These are phyloP conservation scores for Apiosordaria backusii DNA, from an alignment of 495 filamentous ascomycete genomes.

Conservation along the genomic window DNA sequence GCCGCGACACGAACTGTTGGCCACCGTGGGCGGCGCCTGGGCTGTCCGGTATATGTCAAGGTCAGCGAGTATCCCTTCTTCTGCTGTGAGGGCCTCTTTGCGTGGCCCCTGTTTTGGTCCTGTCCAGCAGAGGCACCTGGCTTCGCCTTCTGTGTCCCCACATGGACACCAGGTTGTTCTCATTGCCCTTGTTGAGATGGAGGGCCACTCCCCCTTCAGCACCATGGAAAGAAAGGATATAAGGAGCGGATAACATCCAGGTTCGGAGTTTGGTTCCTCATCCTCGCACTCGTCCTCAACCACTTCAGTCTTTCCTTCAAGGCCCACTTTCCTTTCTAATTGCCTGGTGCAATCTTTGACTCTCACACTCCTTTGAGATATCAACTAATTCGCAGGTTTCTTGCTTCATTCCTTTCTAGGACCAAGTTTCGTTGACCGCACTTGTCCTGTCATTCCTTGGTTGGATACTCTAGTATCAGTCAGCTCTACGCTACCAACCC, in stretches of 20 bases:
- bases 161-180: background rate
- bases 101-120: slow-evolving; percentile 5
- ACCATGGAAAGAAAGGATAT: slow-evolving; percentile 6
- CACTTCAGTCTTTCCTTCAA: slow-evolving; percentile 19
- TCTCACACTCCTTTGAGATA: slow-evolving; percentile 19
- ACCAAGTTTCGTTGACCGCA: slow-evolving; percentile 16
- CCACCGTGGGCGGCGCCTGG: background rate
- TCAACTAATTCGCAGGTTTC: background rate
- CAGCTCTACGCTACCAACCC: slow-evolving; percentile 16
- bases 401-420: slow-evolving; percentile 6
- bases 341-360: slow-evolving; percentile 19
- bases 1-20: background rate
- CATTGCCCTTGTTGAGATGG: background rate
- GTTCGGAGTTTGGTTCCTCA: slow-evolving; percentile 9
- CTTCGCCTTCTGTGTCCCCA: background rate
- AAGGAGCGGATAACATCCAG: slow-evolving; percentile 6
- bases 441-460: slow-evolving; percentile 11
- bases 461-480: slow-evolving; percentile 16
- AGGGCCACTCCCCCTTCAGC: background rate
- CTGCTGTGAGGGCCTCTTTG: background rate
- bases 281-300: slow-evolving; percentile 18
- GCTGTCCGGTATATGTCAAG: background rate
- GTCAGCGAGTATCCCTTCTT: background rate
- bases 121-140: slow-evolving; percentile 6
- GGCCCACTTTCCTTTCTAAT: slow-evolving; percentile 10